Evolutionary conservation across 768 basidiomycete genomes (phyloP).

Genomic region (Hericium rajendrae): DNA sequence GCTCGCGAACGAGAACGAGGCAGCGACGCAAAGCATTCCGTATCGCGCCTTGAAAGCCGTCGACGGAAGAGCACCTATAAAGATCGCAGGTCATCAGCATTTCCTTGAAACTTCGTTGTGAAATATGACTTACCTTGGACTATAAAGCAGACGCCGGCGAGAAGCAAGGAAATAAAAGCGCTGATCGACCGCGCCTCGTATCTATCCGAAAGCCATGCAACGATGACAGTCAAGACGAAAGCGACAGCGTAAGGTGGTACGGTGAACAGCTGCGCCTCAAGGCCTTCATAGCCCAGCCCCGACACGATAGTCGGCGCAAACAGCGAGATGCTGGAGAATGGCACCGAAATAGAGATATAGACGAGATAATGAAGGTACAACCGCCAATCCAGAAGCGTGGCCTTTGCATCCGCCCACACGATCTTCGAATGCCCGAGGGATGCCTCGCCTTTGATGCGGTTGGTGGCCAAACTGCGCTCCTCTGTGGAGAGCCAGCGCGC

Average conservation of each 20-base stretch:
- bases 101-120: not conserved
- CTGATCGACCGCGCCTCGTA: conserved; percentile 9
- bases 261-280: conserved; percentile 47
- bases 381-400: conserved; percentile 23
- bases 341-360: conserved; percentile 19
- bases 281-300: conserved; percentile 40
- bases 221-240: conserved; percentile 19
- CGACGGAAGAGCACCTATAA: conserved; percentile 17
- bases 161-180: not conserved
- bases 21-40: conserved; percentile 23
- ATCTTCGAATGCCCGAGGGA: conserved; percentile 7
- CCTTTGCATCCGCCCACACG: conserved; percentile 24
- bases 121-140: not conserved
- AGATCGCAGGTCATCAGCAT: not conserved
- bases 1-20: conserved; percentile 24
- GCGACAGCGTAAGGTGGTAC: conserved; percentile 32
- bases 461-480: conserved; percentile 29
- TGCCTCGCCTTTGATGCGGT: not conserved
- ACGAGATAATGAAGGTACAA: conserved; percentile 26
- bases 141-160: conserved; percentile 7
- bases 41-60: conserved; percentile 22
- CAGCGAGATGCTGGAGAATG: conserved; percentile 30
- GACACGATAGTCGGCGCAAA: conserved; percentile 62
- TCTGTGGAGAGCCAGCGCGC: conserved; percentile 28
- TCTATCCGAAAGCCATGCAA: conserved; percentile 18